Percentiles rank a stretch among this genome's conserved stretches.
Evolutionary conservation across 495 filamentous ascomycete species (phyloP).

Genomic region (Hyaloscypha variabilis): DNA sequence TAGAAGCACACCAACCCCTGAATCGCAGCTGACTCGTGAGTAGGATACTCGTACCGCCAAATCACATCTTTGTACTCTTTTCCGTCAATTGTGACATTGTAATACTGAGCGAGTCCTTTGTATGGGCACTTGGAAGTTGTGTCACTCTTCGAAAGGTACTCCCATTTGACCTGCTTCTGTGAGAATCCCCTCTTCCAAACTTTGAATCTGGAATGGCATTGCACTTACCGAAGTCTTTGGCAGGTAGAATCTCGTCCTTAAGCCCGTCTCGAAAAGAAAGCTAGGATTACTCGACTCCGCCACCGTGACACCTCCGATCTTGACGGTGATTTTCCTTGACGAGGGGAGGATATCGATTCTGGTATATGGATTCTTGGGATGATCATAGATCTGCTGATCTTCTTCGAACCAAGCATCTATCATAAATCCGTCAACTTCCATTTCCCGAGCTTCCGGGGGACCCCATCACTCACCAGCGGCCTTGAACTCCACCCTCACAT

Average conservation of each 20-base stretch:
- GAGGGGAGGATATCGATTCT: constrained; percentile 59
- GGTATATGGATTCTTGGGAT: constrained; percentile 64
- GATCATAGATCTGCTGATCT: constrained; percentile 52
- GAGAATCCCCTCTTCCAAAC: not conserved
- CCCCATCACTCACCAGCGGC: not conserved
- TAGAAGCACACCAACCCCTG: constrained; percentile 57
- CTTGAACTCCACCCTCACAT: constrained; percentile 8
- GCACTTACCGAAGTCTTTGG: constrained; percentile 44
- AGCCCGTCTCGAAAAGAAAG: constrained; percentile 54
- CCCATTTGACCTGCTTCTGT: constrained; percentile 2
- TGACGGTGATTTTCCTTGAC: constrained; percentile 47
- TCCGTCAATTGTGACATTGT: constrained; percentile 41
- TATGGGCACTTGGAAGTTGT: constrained; percentile 9
- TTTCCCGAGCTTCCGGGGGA: not conserved
- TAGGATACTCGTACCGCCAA: constrained; percentile 59
- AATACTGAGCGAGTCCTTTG: constrained; percentile 57
- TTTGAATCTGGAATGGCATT: not conserved
- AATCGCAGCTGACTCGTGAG: constrained; percentile 48
- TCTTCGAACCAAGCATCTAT: constrained; percentile 63
- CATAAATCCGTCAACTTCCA: not conserved
- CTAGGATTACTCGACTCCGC: constrained; percentile 41
- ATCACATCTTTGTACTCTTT: constrained; percentile 47
- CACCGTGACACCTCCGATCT: constrained; percentile 46
- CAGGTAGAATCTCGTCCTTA: constrained; percentile 56
- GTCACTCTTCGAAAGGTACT: not conserved